A percentile compares a stretch with the other conserved stretches of the same genome.
Evolutionary conservation across 208 protist species (phyloP).

Genomic region (Wallacemonas sp.): DNA sequence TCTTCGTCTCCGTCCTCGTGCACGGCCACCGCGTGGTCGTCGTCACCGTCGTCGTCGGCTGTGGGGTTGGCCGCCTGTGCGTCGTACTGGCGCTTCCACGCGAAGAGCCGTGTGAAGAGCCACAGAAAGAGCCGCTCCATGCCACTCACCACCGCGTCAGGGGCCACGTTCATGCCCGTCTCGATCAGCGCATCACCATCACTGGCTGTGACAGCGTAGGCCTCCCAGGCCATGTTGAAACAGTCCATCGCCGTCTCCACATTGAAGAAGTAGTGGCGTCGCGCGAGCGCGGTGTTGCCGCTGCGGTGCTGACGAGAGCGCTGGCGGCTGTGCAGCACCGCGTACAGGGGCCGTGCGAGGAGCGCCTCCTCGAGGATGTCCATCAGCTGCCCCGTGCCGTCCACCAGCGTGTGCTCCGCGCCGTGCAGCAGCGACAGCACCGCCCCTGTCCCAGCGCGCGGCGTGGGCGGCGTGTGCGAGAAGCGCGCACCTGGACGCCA

Average conservation of each 20-base stretch:
- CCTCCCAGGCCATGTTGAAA: slow-evolving; percentile 70
- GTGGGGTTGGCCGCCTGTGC: not conserved
- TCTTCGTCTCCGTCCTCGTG: too few species aligned
- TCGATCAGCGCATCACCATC: slow-evolving; percentile 23
- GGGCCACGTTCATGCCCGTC: slow-evolving; percentile 37
- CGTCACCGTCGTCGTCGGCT: not conserved
- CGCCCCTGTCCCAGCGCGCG: not conserved
- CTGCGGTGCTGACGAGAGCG: not conserved
- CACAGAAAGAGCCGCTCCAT: slow-evolving; percentile 23
- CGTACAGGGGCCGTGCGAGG: slow-evolving; percentile 27
- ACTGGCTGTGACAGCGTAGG: slow-evolving; percentile 38
- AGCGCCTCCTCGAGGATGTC: slow-evolving; percentile 35
- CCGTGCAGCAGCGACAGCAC: slow-evolving; percentile 27
- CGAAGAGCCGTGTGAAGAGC: not conserved
- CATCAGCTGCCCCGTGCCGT: slow-evolving; percentile 36
- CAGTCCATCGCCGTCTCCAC: slow-evolving; percentile 66
- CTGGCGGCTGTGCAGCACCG: not conserved
- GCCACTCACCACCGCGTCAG: slow-evolving; percentile 22
- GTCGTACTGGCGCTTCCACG: slow-evolving; percentile 2
- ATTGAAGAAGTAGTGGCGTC: slow-evolving; percentile 48
- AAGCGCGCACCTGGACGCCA: slow-evolving; percentile 1
- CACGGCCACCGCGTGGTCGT: too few species aligned
- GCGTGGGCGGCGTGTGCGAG: not conserved
- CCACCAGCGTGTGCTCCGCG: slow-evolving; percentile 28
- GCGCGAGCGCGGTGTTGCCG: not conserved